These are phyloP conservation scores for Xylariaceae sp. DNA, from an alignment of 2,329 filamentous ascomycete species.

Conservation along the genomic window DNA sequence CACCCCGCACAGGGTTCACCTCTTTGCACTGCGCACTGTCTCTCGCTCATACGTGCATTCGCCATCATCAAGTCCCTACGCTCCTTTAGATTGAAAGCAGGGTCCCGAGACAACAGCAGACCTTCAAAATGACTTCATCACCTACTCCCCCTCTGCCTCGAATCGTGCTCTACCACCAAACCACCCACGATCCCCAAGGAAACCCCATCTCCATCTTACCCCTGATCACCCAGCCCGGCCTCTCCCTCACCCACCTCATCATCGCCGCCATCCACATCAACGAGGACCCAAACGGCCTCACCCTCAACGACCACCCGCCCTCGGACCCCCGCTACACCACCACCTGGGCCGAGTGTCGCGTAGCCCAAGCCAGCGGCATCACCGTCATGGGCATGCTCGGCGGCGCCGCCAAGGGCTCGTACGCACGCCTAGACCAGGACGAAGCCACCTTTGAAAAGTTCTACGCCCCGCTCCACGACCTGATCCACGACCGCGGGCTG, in stretches of 20 bases:
- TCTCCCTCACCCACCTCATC: conserved; percentile 65
- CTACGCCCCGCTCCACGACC: conserved; percentile 59
- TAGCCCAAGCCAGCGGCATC: conserved; percentile 65
- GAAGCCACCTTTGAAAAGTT: conserved; percentile 60
- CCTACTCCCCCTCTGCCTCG: conserved; percentile 18
- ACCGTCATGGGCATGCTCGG: conserved; percentile 79
- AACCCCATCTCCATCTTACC: conserved; percentile 37
- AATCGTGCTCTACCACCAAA: conserved; percentile 33
- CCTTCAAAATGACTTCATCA: conserved; percentile 14
- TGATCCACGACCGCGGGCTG: conserved; percentile 54
- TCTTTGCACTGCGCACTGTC: no score
- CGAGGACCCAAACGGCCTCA: conserved; percentile 57
- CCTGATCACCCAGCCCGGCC: conserved; percentile 32
- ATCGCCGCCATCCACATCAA: conserved; percentile 78
- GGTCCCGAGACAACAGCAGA: no score
- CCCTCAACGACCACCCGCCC: conserved; percentile 70
- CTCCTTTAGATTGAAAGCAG: no score
- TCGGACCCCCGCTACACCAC: conserved; percentile 56
- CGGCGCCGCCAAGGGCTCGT: conserved; percentile 70
- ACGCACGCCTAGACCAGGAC: conserved; percentile 42
- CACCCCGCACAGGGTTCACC: neutral
- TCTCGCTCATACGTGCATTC: no score
- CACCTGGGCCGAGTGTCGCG: conserved; percentile 67
- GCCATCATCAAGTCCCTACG: no score
- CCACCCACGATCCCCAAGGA: conserved; percentile 35